Base-by-base conservation (phyloP, 2,329 filamentous ascomycete species). In the Dactylellina drechsleri region DNA sequence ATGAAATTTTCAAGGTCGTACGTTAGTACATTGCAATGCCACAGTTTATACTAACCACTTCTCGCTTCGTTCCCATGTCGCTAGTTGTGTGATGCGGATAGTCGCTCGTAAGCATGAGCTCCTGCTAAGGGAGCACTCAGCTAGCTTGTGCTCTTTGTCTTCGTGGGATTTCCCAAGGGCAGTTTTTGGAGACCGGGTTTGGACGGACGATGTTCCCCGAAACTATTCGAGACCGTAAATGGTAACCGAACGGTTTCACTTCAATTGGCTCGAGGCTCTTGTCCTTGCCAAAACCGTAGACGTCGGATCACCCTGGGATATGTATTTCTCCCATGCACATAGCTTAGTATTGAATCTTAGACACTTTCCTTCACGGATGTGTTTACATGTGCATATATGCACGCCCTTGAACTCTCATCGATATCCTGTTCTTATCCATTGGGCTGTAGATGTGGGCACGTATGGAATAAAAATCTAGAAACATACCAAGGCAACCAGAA, bases 91-190 rank as follows among this genome's bases (percentile, higher is more conserved):
- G 16, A 47, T 47, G 13, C 43, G 13, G 43, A n/a, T 47, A 47
- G 6, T 18, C 43, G 43, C 31, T 36, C 31, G 10, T 36, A 5
- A 36, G 31, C 31, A 36, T 54, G 52, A 54, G 52, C 52, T 54
- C 52, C 52, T 54, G 26, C 18, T 28, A 13, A 54, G 2, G 15
- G 26, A 36, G 23, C 3, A 8, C 13, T n/a, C 15, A n/a, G 23
- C 52, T 18, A 13, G 13, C 52, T 54, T 12, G 52, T 54, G 52
- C 26, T 36, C 52, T 58, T 58, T 66, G 26, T 58, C 52, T 7
- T 66, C 62, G 20, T 54, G 52, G 52, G 13, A 6, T 23, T 26
- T 26, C 49, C 49, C 49, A n/a, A 23, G 31, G 31, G 6, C 31
- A 36, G 23, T 36, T 10, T 36, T 36, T 36, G 31, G 31, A 36